Conservation (phyloP, 2,329 filamentous ascomycete genomes). For the Stagonosporopsis cucurbitacearum region DNA sequence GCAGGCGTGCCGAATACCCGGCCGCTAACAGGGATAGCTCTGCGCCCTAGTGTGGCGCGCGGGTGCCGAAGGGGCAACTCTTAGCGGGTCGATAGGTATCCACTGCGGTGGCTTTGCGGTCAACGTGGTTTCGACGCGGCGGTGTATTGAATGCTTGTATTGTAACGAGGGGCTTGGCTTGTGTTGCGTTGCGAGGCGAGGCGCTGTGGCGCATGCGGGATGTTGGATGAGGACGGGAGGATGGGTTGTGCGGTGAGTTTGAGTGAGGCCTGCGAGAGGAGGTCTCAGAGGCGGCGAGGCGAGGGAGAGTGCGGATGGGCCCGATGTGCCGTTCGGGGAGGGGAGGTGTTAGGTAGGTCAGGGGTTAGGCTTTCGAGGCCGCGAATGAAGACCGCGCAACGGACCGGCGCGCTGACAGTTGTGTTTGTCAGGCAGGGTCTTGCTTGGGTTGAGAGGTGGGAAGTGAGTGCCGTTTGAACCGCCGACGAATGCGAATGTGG, state of each 20-base stretch:
- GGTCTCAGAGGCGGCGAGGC: not conserved
- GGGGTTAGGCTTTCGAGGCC: slow-evolving; percentile 1
- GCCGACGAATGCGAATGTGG: not conserved
- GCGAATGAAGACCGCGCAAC: not conserved
- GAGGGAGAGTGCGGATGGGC: slow-evolving; percentile 1
- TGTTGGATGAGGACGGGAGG: not conserved
- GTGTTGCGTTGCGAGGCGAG: not conserved
- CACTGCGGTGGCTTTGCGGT: slow-evolving; percentile 8
- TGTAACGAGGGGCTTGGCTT: slow-evolving; percentile 3
- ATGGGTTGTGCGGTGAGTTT: not conserved
- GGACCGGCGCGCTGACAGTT: slow-evolving; percentile 14
- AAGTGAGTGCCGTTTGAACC: not conserved
- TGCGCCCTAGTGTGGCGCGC: slow-evolving; percentile 12
- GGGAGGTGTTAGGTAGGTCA: not conserved
- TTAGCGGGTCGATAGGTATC: slow-evolving; percentile 1
- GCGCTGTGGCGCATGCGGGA: not conserved
- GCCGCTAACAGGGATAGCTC: slow-evolving; percentile 2
- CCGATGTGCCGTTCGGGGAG: slow-evolving; percentile 7
- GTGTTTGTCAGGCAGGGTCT: slow-evolving; percentile 1
- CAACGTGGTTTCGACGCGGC: not conserved
- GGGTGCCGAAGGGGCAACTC: slow-evolving; percentile 6
- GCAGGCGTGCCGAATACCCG: slow-evolving; percentile 12
- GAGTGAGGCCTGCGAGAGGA: not conserved
- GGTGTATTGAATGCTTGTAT: slow-evolving; percentile 1
- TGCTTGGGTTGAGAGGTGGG: not conserved